These are phyloP conservation scores for Bertia moriformis DNA, from an alignment of 2,329 filamentous ascomycete species.

Conservation along the genomic window DNA sequence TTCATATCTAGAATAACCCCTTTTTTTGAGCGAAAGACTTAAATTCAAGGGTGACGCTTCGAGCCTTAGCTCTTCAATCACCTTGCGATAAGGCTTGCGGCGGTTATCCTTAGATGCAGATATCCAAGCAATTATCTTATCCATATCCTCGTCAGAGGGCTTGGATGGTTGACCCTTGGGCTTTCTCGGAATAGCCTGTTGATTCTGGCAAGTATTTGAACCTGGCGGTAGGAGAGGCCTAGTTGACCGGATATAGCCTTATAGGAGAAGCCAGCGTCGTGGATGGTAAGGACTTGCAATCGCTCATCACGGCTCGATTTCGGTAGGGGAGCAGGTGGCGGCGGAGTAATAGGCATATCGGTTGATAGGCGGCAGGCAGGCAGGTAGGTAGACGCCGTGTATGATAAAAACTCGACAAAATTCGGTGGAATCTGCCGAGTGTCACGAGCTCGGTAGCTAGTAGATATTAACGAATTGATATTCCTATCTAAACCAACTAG, in stretches of 20 bases:
- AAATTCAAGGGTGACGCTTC: not conserved
- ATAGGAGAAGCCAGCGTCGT: slow-evolving; percentile 8
- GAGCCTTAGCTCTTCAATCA: slow-evolving; percentile 4
- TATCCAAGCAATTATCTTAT: slow-evolving; percentile 7
- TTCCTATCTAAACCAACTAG: too few relatives aligned
- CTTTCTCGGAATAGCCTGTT: slow-evolving; percentile 5
- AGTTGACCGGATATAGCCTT: slow-evolving; percentile 3
- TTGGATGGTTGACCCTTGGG: slow-evolving; percentile 3
- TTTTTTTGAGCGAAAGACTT: not conserved
- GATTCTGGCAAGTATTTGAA: slow-evolving; percentile 1
- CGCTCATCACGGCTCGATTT: slow-evolving; percentile 3
- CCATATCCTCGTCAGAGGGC: slow-evolving; percentile 5
- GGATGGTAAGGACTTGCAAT: slow-evolving; percentile 6
- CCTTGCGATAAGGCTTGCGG: slow-evolving; percentile 5
- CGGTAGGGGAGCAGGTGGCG: too few relatives aligned
- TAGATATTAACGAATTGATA: too few relatives aligned
- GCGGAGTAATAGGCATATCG: too few relatives aligned
- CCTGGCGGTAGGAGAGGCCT: not conserved
- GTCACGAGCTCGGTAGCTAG: too few relatives aligned
- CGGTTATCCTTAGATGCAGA: slow-evolving; percentile 5
- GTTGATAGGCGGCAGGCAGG: too few relatives aligned
- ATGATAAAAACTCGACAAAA: too few relatives aligned
- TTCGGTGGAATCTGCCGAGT: too few relatives aligned
- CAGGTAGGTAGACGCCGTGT: too few relatives aligned
- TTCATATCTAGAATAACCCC: not conserved